Base-by-base conservation (phyloP, 1,284 basidiomycete genomes). In the Ustilago bromivora region DNA sequence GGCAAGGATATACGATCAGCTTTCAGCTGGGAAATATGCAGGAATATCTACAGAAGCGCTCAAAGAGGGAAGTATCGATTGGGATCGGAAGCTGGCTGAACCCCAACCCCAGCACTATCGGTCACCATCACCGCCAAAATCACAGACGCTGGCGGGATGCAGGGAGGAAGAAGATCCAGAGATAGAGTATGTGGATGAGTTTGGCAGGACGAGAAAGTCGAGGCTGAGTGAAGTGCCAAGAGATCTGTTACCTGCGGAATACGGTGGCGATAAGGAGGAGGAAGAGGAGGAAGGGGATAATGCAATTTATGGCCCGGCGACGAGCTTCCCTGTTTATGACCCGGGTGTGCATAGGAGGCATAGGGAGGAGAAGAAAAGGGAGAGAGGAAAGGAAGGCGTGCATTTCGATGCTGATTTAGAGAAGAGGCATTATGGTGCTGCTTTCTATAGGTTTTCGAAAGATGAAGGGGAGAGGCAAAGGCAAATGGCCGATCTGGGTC, bases 401-500 rank as follows among this genome's bases (percentile, higher is more conserved):
- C 94, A 96, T 84, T 98, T 95, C 85, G 93, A 98, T 85, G 89
- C 94, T 0, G 89, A 90, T 0, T 88, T 88, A 59, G 96, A 99
- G 86, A 91, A 92, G 11, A 92, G 96, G 9, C 90, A 92, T n/a
- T 92, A 92, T 81, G 96, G 93, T 38, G 95, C 95, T 0, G 95
- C 91, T 0, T 94, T 93, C 87, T 96, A 96, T 85, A 91, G 93
- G 81, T 96, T 98, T 86, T 93, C 93, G 3, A 89, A 86, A 0
- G 93, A 96, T 81, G 93, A 94, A 79, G 91, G 92, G 67, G 90
- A 89, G 35, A 89, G 96, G 38, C 87, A 87, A 71, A 87, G 88
- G 61, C 92, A 97, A 87, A 93, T 95, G 93, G 92, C 93, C 57
- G 91, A 92, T 57, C 87, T 98, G 15, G 90, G 89, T 53, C 85